Evolutionary conservation across 352 stramenopile species (phyloP), one percentile per base, ranked within the genome.

Genomic region (Pythium monospermum): DNA sequence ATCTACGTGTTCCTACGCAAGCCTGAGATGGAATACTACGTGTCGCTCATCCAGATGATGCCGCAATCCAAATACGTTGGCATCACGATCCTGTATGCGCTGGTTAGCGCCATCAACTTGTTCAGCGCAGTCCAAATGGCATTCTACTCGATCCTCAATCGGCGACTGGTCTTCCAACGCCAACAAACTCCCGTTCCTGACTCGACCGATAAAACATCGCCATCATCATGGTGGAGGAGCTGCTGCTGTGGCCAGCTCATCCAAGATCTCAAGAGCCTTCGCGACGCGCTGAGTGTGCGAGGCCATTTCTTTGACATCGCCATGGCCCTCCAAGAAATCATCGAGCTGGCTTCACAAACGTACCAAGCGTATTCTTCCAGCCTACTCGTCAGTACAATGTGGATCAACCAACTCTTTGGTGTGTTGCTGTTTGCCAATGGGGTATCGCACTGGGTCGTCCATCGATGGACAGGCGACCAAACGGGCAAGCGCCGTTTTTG

Each of bases 361-460:
- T 69, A 72, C 38, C 64, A 72, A 21, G 47, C 60, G 18, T 49
- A 72, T 31, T 52, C 51, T 2, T 64, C 47, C 3, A 69, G 64
- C n/a, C 28, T 42, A 3, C 26, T 67, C 16, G 51, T 69, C 16
- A 61, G 60, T 15, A 56, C 53, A 36, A 39, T 50, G 41, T 70
- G 65, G 65, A 66, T 68, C 5, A 73, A 68, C 37, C 50, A 65
- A 30, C 49, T 68, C 5, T 66, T 66, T 22, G 42, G 48, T 2
- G 18, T 26, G 11, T 23, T 70, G 11, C 31, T 73, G 4, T 62
- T 61, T 35, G 21, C 68, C 18, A 71, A 73, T 33, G 68, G 51
- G 38, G 45, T 30, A n/a, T 49, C 48, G 21, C 53, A 30, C 41
- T 64, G 31, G 19, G 38, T 30, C n/a, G 47, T 49, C 28, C 49